Conservation (phyloP, 768 basidiomycete genomes). For the Kwoniella botswanensis region DNA sequence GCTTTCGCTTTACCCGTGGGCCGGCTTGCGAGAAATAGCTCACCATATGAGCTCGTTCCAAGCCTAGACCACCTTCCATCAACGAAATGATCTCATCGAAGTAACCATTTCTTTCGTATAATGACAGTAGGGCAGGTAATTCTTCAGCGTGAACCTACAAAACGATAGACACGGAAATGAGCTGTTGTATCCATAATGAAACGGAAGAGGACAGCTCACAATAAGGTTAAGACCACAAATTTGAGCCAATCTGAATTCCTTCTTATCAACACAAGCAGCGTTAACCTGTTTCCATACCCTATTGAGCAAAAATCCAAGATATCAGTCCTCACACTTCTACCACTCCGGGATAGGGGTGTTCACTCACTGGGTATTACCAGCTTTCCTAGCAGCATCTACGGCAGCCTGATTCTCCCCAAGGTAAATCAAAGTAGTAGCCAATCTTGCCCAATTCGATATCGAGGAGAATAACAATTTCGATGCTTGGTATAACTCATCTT, state of each 20-base stretch:
- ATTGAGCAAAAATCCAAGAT: not conserved
- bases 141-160: constrained; percentile 49
- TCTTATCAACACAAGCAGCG: constrained; percentile 95
- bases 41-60: constrained; percentile 88
- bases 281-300: constrained; percentile 99
- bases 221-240: constrained; percentile 98
- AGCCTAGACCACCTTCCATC: constrained; percentile 90
- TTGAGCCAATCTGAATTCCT: constrained; percentile 95
- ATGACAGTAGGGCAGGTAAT: constrained; percentile 67
- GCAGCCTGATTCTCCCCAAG: constrained; percentile 97
- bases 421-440: constrained; percentile 98
- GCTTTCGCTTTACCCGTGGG: not conserved
- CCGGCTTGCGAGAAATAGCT: not conserved
- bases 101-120: constrained; percentile 88
- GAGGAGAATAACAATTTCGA: constrained; percentile 93
- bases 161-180: not conserved
- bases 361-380: constrained; percentile 93
- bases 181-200: not conserved
- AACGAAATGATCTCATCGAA: constrained; percentile 92
- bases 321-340: not conserved
- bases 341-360: not conserved
- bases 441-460: constrained; percentile 97
- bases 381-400: constrained; percentile 98
- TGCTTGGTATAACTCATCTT: constrained; percentile 96
- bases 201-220: constrained; percentile 70